phyloP scores from a whole-genome alignment of 2,329 filamentous ascomycete genomes.

The Arthrobotrys iridis region DNA sequence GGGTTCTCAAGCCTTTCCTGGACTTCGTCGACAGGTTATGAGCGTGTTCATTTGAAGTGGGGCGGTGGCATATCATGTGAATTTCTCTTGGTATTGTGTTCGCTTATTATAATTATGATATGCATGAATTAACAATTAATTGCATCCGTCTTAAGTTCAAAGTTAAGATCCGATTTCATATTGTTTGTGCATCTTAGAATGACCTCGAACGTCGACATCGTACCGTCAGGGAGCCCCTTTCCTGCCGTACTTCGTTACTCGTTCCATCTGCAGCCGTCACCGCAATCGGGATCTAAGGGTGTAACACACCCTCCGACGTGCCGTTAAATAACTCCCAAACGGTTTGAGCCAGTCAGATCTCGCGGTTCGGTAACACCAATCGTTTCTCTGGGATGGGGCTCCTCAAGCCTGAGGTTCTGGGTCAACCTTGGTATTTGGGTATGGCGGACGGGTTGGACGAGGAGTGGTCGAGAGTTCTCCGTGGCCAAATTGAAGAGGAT shows the following conservation, averaged over 20 bases:
- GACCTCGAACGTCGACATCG: background rate
- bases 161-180: background rate
- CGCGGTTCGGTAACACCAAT: slow-evolving; percentile 36
- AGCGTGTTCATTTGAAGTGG: too few species aligned
- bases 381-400: slow-evolving; percentile 7
- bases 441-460: background rate
- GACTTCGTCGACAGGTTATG: too few species aligned
- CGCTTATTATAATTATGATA: background rate
- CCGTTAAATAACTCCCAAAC: slow-evolving; percentile 1
- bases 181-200: background rate
- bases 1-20: background rate
- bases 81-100: background rate
- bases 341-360: slow-evolving; percentile 5
- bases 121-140: slow-evolving; percentile 6
- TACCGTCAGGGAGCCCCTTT: background rate
- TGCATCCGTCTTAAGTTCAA: background rate
- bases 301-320: slow-evolving; percentile 18
- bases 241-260: background rate
- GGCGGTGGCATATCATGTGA: background rate
- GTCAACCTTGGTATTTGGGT: background rate
- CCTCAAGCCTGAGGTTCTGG: slow-evolving; percentile 6
- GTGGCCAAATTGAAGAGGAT: too few species aligned
- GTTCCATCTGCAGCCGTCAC: background rate
- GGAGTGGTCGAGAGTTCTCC: too few species aligned
- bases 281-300: slow-evolving; percentile 26